phyloP scores from a whole-genome alignment of 2,329 filamentous ascomycete genomes.

The Diaporthe capsici region DNA sequence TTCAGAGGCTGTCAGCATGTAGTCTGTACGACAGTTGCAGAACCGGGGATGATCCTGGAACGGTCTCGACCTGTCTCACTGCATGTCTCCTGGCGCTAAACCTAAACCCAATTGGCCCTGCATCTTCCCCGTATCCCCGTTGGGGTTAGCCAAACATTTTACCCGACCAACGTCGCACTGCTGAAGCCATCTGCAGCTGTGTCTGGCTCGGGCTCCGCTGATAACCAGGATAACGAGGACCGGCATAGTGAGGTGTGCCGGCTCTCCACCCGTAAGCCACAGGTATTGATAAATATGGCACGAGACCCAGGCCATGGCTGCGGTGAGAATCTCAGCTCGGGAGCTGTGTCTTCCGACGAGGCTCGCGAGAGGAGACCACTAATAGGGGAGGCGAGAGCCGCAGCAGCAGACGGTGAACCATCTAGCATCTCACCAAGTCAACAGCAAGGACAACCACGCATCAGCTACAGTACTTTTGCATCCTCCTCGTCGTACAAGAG shows the following conservation, averaged over 20 bases:
- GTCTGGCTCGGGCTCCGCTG: constrained; percentile 26
- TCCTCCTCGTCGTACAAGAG: background rate
- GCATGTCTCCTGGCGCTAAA: constrained; percentile 6
- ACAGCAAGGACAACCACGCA: background rate
- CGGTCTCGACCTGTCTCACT: background rate
- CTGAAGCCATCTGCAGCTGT: constrained; percentile 27
- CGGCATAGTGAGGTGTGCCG: constrained; percentile 2
- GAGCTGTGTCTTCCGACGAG: background rate
- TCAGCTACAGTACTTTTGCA: background rate
- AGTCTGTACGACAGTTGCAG: background rate
- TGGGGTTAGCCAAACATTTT: background rate
- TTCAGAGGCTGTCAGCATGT: background rate
- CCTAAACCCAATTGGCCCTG: background rate
- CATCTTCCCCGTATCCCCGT: background rate
- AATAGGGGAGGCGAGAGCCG: background rate
- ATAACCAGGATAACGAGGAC: constrained; percentile 20
- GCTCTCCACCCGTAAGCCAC: background rate
- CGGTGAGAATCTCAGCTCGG: background rate
- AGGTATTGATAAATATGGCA: constrained; percentile 9
- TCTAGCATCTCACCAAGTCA: background rate
- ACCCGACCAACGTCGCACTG: constrained; percentile 14
- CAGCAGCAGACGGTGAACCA: background rate
- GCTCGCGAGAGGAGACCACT: background rate
- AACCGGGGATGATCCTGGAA: background rate
- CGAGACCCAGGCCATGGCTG: constrained; percentile 6